Percentiles rank a stretch among this genome's conserved stretches.
These are phyloP conservation scores for Gelatoporia subvermispora DNA, from an alignment of 768 basidiomycete genomes.

Conservation along the genomic window DNA sequence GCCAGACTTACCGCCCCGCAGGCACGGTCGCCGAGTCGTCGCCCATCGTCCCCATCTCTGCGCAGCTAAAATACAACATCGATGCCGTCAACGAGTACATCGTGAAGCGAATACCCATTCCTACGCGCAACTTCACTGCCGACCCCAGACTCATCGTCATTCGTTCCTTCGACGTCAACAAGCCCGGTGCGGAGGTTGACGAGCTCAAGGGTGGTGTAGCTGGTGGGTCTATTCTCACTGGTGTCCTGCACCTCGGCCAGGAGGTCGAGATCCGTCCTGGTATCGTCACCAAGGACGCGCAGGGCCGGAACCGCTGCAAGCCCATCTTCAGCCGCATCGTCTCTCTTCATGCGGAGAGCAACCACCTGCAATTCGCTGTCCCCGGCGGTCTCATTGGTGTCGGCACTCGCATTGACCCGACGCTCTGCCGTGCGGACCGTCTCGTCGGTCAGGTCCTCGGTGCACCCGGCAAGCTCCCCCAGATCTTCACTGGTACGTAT, in stretches of 20 bases:
- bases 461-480: conserved; percentile 89
- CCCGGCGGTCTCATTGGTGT: conserved; percentile 98
- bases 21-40: conserved; percentile 97
- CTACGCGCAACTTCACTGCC: conserved; percentile 86
- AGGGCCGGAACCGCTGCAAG: conserved; percentile 85
- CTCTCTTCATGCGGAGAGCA: conserved; percentile 91
- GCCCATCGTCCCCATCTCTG: conserved; percentile 98
- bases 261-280: conserved; percentile 97
- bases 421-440: conserved; percentile 93
- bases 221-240: conserved; percentile 92
- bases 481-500: conserved; percentile 76
- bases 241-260: conserved; percentile 83
- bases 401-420: conserved; percentile 94
- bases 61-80: conserved; percentile 98
- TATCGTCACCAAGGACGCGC: conserved; percentile 91
- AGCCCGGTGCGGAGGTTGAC: conserved; percentile 94
- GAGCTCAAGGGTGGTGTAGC: conserved; percentile 98
- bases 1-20: conserved; percentile 23
- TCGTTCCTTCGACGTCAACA: conserved; percentile 99
- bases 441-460: conserved; percentile 96
- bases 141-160: conserved; percentile 96
- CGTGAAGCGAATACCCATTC: conserved; percentile 93
- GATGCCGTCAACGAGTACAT: conserved; percentile 99
- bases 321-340: conserved; percentile 92
- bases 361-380: conserved; percentile 90